A percentile compares a stretch with the other conserved stretches of the same genome.
Conservation (phyloP, 2,329 filamentous ascomycete genomes). For the Trichoderma harzianum region DNA sequence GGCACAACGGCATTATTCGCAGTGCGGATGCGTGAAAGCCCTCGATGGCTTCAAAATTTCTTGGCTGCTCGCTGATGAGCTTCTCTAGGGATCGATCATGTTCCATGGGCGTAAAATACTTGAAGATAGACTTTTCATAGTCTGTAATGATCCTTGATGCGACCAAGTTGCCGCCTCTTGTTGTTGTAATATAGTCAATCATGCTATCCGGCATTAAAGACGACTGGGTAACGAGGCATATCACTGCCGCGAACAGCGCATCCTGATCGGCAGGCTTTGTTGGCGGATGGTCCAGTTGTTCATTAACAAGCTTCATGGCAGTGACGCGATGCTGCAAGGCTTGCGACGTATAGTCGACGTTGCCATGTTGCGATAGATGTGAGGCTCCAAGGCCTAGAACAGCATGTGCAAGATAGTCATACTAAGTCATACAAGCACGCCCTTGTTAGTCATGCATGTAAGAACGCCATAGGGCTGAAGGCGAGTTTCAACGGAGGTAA, state of each 20-base stretch:
- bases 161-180: constrained; percentile 30
- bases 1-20: constrained; percentile 22
- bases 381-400: constrained; percentile 38
- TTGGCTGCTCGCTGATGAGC: constrained; percentile 25
- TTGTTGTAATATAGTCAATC: constrained; percentile 37
- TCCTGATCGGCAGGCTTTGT: constrained; percentile 32
- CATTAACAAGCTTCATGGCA: constrained; percentile 36
- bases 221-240: constrained; percentile 36
- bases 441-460: not conserved
- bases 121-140: constrained; percentile 24
- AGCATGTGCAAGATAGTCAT: constrained; percentile 37
- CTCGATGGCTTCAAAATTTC: constrained; percentile 21
- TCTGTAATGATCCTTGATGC: constrained; percentile 23
- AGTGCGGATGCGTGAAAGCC: constrained; percentile 23
- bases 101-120: constrained; percentile 24
- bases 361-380: constrained; percentile 32
- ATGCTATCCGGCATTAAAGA: constrained; percentile 37
- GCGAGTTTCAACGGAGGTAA: no score
- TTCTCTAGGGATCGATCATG: constrained; percentile 26
- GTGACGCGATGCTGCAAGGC: constrained; percentile 36
- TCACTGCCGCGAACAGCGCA: constrained; percentile 34
- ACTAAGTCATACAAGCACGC: constrained; percentile 24
- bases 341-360: constrained; percentile 27
- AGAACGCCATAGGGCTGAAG: not conserved
- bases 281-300: constrained; percentile 28